Conservation (phyloP, 1,139 yeast species). For the Lodderomyces oxycetoniae region DNA sequence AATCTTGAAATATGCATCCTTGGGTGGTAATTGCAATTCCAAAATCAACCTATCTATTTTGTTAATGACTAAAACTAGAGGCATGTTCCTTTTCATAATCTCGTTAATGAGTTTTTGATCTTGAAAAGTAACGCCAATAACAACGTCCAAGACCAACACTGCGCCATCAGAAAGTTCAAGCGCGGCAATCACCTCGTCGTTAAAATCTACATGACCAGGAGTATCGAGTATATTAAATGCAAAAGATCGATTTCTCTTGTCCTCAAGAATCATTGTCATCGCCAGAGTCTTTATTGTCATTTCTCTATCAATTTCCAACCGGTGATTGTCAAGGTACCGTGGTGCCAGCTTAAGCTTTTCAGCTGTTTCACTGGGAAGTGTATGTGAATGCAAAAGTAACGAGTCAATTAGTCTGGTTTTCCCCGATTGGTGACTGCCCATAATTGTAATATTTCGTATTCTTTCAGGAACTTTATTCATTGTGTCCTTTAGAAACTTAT, state of each 20-base stretch:
- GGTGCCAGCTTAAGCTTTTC: slow-evolving; percentile 38
- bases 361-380: slow-evolving; percentile 22
- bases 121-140: slow-evolving; percentile 69
- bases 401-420: slow-evolving; percentile 77
- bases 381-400: slow-evolving; percentile 62
- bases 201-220: slow-evolving; percentile 88
- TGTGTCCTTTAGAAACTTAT: slow-evolving; percentile 54
- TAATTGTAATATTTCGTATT: slow-evolving; percentile 70
- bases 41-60: slow-evolving; percentile 78
- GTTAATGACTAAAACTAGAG: slow-evolving; percentile 63
- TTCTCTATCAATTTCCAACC: slow-evolving; percentile 67
- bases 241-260: slow-evolving; percentile 50
- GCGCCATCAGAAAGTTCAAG: slow-evolving; percentile 61
- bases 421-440: slow-evolving; percentile 86
- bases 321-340: slow-evolving; percentile 67
- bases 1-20: slow-evolving; percentile 69
- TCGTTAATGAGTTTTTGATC: slow-evolving; percentile 47
- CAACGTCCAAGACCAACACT: slow-evolving; percentile 71
- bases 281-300: slow-evolving; percentile 63
- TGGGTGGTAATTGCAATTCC: slow-evolving; percentile 71
- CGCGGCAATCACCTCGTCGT: slow-evolving; percentile 65
- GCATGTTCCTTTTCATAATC: slow-evolving; percentile 43
- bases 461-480: slow-evolving; percentile 54
- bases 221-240: slow-evolving; percentile 69
- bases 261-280: slow-evolving; percentile 57